These are phyloP conservation scores for Suhomyces emberorum DNA, from an alignment of 805 yeast genomes.

Conservation along the genomic window DNA sequence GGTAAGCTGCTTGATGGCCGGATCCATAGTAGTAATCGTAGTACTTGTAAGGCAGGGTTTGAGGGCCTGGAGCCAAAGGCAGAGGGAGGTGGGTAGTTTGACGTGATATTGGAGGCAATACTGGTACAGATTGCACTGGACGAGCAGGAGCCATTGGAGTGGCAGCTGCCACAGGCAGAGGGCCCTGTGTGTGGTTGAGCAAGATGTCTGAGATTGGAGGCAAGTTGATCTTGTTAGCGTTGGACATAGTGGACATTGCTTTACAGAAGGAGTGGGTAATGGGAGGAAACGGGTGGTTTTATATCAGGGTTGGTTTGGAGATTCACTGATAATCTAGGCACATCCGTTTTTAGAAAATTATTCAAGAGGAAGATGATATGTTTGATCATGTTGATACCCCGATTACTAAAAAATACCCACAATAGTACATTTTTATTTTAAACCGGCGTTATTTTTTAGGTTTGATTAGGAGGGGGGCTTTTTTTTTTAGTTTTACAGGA, in stretches of 20 bases:
- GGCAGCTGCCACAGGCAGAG: conserved; percentile 2
- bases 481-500: too few species aligned
- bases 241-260: conserved; percentile 1
- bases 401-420: conserved; percentile 2
- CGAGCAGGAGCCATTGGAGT: neutral
- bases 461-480: too few species aligned
- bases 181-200: conserved; percentile 8
- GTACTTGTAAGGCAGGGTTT: conserved; percentile 8
- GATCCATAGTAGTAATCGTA: conserved; percentile 13
- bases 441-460: neutral
- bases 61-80: conserved; percentile 1
- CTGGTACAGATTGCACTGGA: conserved; percentile 1
- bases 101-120: conserved; percentile 9
- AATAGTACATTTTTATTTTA: neutral
- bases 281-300: neutral
- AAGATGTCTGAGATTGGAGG: conserved; percentile 45
- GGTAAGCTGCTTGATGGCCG: neutral
- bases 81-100: conserved; percentile 3
- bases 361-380: conserved; percentile 2
- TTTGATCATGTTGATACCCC: conserved; percentile 6
- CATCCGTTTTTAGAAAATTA: conserved; percentile 6
- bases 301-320: conserved; percentile 5
- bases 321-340: conserved; percentile 1
- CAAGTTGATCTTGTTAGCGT: conserved; percentile 27
- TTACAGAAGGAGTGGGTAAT: neutral